phyloP scores from a whole-genome alignment of 1,139 yeast genomes.

The Scheffersomyces segobiensis region DNA sequence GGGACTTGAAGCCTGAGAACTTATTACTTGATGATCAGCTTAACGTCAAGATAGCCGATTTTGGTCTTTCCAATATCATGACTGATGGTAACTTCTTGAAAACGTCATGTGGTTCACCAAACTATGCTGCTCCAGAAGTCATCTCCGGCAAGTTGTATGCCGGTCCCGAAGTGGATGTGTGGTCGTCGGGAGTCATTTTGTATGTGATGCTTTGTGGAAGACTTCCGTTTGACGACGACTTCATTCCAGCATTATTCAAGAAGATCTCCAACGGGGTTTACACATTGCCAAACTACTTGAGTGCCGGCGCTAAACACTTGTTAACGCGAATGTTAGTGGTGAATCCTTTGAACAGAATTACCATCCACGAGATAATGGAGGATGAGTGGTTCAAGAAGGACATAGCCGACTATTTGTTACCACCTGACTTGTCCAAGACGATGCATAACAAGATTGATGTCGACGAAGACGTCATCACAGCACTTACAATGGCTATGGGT shows the following conservation, averaged over 20 bases:
- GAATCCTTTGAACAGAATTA: slow-evolving; percentile 92
- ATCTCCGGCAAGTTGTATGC: slow-evolving; percentile 95
- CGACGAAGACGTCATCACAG: slow-evolving; percentile 79
- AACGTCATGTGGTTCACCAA: slow-evolving; percentile 96
- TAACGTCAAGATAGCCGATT: slow-evolving; percentile 96
- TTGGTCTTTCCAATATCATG: slow-evolving; percentile 94
- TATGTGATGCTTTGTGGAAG: slow-evolving; percentile 98
- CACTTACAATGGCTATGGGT: slow-evolving; percentile 87
- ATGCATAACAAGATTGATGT: slow-evolving; percentile 48
- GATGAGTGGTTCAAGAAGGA: slow-evolving; percentile 94
- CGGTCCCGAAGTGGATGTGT: slow-evolving; percentile 98
- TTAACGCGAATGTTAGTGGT: slow-evolving; percentile 94
- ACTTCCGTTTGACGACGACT: slow-evolving; percentile 96
- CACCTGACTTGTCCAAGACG: slow-evolving; percentile 56
- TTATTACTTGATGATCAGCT: slow-evolving; percentile 84
- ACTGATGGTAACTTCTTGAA: slow-evolving; percentile 96
- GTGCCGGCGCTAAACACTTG: slow-evolving; percentile 83
- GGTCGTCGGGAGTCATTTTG: slow-evolving; percentile 97
- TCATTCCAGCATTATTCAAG: slow-evolving; percentile 93
- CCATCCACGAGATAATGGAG: slow-evolving; percentile 91
- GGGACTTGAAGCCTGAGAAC: slow-evolving; percentile 95
- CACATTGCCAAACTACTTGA: slow-evolving; percentile 85
- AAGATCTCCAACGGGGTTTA: slow-evolving; percentile 95
- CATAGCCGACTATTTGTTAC: slow-evolving; percentile 78
- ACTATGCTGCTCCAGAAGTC: slow-evolving; percentile 98